Percentiles rank a stretch among this genome's conserved stretches.
Evolutionary conservation across 495 filamentous ascomycete species (phyloP).

Genomic region (Hyaloscypha variabilis): DNA sequence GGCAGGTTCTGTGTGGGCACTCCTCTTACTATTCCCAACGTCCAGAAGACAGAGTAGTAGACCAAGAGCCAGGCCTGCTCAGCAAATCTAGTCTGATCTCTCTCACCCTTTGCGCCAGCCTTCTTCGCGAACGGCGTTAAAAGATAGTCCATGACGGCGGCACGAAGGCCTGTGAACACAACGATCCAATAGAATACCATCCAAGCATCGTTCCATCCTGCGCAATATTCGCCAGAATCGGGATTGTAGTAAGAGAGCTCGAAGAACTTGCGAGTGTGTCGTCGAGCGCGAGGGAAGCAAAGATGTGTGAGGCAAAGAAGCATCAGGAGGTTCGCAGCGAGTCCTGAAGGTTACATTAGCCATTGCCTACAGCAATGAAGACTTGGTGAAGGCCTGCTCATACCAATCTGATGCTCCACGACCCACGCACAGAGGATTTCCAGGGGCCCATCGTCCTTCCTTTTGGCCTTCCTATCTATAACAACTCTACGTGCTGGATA

Average conservation of each 20-base stretch:
- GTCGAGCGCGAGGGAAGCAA: constrained; percentile 74
- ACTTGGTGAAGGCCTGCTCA: neutral
- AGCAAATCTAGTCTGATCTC: constrained; percentile 77
- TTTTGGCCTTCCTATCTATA: constrained; percentile 26
- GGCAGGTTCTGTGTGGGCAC: neutral
- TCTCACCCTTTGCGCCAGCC: constrained; percentile 70
- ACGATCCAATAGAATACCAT: constrained; percentile 81
- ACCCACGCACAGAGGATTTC: constrained; percentile 31
- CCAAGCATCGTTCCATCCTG: constrained; percentile 78
- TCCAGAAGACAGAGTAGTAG: constrained; percentile 80
- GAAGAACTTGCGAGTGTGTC: constrained; percentile 84
- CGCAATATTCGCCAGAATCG: constrained; percentile 63
- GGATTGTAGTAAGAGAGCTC: constrained; percentile 80
- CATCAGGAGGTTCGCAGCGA: constrained; percentile 77
- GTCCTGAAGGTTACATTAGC: constrained; percentile 50
- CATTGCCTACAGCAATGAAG: neutral
- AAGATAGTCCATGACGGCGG: constrained; percentile 83
- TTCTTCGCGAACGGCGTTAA: constrained; percentile 72
- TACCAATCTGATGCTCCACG: constrained; percentile 36
- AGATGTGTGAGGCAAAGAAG: constrained; percentile 78
- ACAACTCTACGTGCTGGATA: constrained; percentile 7
- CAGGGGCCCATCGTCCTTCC: constrained; percentile 33
- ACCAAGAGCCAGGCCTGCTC: constrained; percentile 91
- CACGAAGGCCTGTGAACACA: constrained; percentile 83
- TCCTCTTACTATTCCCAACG: constrained; percentile 76